phyloP scores from a whole-genome alignment of 2,329 filamentous ascomycete species.

The Tolypocladium amazonense region DNA sequence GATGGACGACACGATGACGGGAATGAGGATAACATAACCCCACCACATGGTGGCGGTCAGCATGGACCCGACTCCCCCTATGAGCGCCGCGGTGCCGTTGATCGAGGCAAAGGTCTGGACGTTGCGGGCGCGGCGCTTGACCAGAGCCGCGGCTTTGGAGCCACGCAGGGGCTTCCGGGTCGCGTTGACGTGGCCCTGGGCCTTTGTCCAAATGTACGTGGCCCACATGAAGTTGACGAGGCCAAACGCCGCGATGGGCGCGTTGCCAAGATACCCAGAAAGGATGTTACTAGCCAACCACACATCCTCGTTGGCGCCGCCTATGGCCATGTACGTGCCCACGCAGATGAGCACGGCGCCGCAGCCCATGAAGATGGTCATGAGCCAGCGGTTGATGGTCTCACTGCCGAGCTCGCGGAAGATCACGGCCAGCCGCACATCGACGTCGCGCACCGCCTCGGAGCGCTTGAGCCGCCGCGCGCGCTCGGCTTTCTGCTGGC shows the following conservation, averaged over 20 bases:
- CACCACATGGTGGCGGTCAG: slow-evolving; percentile 39
- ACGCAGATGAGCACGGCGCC: slow-evolving; percentile 37
- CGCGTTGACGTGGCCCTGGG: slow-evolving; percentile 23
- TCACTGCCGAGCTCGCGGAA: slow-evolving; percentile 40
- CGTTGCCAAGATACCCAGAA: slow-evolving; percentile 45
- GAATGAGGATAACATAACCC: slow-evolving; percentile 40
- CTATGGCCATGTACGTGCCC: slow-evolving; percentile 44
- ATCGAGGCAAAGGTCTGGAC: slow-evolving; percentile 32
- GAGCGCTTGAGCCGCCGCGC: slow-evolving; percentile 1
- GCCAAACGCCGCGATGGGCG: slow-evolving; percentile 36
- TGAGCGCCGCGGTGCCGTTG: slow-evolving; percentile 32
- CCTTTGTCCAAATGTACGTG: slow-evolving; percentile 27
- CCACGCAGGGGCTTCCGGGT: slow-evolving; percentile 14
- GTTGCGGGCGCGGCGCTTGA: slow-evolving; percentile 25
- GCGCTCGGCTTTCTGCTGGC: slow-evolving; percentile 15
- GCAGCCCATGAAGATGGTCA: slow-evolving; percentile 39
- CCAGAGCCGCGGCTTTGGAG: slow-evolving; percentile 12
- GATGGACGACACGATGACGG: slow-evolving; percentile 34
- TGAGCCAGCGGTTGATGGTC: slow-evolving; percentile 35
- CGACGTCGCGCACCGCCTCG: slow-evolving; percentile 12
- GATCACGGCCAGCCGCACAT: slow-evolving; percentile 31
- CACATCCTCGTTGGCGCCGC: slow-evolving; percentile 29
- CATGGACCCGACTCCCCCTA: slow-evolving; percentile 38
- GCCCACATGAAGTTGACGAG: slow-evolving; percentile 39
- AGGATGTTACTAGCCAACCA: slow-evolving; percentile 39